phyloP scores from a whole-genome alignment of 768 basidiomycete genomes.

The Daedalea quercina region DNA sequence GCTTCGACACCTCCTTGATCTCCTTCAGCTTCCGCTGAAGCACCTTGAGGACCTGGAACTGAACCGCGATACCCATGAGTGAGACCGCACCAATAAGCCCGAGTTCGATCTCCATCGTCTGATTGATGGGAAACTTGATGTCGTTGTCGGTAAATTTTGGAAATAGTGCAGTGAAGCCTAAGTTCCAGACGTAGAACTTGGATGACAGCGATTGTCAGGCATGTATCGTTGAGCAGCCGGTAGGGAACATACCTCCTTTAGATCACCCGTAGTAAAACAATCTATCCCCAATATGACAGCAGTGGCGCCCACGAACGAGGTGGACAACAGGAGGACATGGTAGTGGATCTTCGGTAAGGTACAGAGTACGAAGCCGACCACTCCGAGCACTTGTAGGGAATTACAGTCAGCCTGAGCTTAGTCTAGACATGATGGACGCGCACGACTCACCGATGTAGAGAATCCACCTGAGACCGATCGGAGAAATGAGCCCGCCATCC shows the following conservation, averaged over 20 bases:
- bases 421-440: slow-evolving; percentile 5
- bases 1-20: slow-evolving; percentile 67
- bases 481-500: slow-evolving; percentile 72
- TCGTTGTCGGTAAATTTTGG: slow-evolving; percentile 62
- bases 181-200: slow-evolving; percentile 93
- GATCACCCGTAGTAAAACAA: slow-evolving; percentile 84
- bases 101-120: slow-evolving; percentile 90
- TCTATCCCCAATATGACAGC: slow-evolving; percentile 91
- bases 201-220: slow-evolving; percentile 7
- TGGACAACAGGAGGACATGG: slow-evolving; percentile 79
- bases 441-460: slow-evolving; percentile 65
- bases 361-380: slow-evolving; percentile 74
- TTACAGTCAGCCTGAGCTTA: slow-evolving; percentile 11
- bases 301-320: slow-evolving; percentile 85
- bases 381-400: slow-evolving; percentile 48
- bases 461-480: slow-evolving; percentile 82
- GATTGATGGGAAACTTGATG: slow-evolving; percentile 77
- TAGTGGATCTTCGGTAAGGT: slow-evolving; percentile 86
- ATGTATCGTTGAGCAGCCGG: slow-evolving; percentile 1
- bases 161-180: slow-evolving; percentile 80
- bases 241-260: slow-evolving; percentile 71
- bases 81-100: slow-evolving; percentile 81
- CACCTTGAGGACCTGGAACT: slow-evolving; percentile 77
- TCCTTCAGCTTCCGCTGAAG: slow-evolving; percentile 76
- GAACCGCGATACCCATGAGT: slow-evolving; percentile 84